Percentiles rank a stretch among this genome's conserved stretches.
phyloP scores from a whole-genome alignment of 2,329 filamentous ascomycete genomes.

The Aspergillus brasiliensis region DNA sequence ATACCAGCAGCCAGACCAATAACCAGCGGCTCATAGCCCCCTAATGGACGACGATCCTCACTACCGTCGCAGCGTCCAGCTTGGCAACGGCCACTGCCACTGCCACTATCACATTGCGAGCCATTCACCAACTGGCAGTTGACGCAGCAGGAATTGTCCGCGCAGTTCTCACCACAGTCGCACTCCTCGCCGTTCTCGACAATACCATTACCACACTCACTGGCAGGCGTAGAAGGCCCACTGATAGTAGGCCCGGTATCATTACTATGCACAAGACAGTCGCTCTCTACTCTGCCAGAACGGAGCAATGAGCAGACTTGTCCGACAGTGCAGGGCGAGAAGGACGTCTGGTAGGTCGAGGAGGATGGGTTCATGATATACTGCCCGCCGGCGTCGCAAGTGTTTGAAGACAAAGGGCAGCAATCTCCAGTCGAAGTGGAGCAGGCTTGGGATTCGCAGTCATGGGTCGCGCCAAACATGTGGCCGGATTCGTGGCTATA shows the following conservation, averaged over 20 bases:
- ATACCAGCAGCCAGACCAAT: slow-evolving; percentile 20
- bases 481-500: slow-evolving; percentile 78
- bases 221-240: neutral
- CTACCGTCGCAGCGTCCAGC: too few relatives aligned
- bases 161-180: slow-evolving; percentile 69
- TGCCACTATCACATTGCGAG: too few relatives aligned
- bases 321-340: slow-evolving; percentile 82
- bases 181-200: slow-evolving; percentile 88
- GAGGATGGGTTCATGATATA: slow-evolving; percentile 65
- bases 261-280: slow-evolving; percentile 72
- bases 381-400: slow-evolving; percentile 69
- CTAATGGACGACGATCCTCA: too few relatives aligned
- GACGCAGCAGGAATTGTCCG: slow-evolving; percentile 22
- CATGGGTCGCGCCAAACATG: slow-evolving; percentile 79
- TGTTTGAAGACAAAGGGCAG: slow-evolving; percentile 68
- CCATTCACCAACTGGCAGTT: slow-evolving; percentile 20
- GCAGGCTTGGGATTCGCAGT: slow-evolving; percentile 58
- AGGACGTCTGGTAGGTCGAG: slow-evolving; percentile 66
- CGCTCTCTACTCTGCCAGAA: slow-evolving; percentile 68
- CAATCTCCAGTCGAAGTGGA: slow-evolving; percentile 57
- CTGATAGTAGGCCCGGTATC: neutral
- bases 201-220: slow-evolving; percentile 81
- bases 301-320: slow-evolving; percentile 84
- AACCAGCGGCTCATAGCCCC: slow-evolving; percentile 1
- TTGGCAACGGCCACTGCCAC: too few relatives aligned